phyloP scores from a whole-genome alignment of 495 filamentous ascomycete genomes.

The Xylaria palmicola region DNA sequence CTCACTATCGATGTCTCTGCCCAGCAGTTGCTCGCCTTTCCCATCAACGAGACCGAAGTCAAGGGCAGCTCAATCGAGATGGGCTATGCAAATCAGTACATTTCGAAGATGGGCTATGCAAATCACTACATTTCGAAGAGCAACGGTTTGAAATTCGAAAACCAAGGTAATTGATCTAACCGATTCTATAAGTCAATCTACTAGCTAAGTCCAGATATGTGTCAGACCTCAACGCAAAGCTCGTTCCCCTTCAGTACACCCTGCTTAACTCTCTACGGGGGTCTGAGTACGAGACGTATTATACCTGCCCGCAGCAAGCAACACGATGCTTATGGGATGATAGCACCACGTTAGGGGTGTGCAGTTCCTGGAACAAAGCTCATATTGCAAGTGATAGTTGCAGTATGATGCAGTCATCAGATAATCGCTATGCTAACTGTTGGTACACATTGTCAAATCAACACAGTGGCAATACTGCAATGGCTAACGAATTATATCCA shows the following conservation, averaged over 20 bases:
- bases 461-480: neutral
- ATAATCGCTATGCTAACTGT: neutral
- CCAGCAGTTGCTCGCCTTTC: too few species aligned
- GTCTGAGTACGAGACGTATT: neutral
- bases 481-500: neutral
- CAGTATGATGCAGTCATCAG: neutral
- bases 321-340: neutral
- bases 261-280: neutral
- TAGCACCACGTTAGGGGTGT: neutral
- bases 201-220: neutral
- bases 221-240: neutral
- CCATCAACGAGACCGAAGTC: neutral
- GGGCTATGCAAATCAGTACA: neutral
- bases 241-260: neutral
- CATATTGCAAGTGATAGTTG: neutral
- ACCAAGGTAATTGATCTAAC: neutral
- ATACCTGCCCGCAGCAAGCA: neutral
- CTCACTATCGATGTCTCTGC: too few species aligned
- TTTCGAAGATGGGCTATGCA: neutral
- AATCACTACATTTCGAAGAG: neutral
- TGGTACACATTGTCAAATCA: neutral
- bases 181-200: neutral
- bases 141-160: neutral
- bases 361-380: neutral
- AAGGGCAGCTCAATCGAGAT: neutral